Conservation (phyloP, 192 early-diverging fungal species). For the Coemansia sp. region DNA sequence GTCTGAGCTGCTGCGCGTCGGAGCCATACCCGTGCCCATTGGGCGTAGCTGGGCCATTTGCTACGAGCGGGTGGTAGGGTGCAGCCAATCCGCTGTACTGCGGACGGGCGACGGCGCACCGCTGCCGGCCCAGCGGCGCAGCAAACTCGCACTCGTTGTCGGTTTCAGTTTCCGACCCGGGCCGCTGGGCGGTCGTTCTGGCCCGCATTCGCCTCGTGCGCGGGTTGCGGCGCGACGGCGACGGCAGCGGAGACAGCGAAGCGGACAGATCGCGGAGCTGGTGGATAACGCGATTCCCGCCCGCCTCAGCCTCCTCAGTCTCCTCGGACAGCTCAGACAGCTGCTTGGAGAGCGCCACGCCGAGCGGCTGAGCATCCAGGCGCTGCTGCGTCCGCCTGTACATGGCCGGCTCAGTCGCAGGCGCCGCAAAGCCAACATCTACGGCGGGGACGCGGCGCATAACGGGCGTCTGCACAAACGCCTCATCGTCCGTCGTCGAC, state of each 20-base stretch:
- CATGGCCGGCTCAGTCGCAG: conserved; percentile 39
- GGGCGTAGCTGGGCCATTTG: neutral
- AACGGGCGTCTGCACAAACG: conserved; percentile 9
- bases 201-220: conserved; percentile 13
- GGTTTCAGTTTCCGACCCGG: conserved; percentile 47
- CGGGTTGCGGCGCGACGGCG: conserved; percentile 17
- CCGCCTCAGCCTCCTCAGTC: conserved; percentile 15
- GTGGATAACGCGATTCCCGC: neutral
- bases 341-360: conserved; percentile 33
- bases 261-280: conserved; percentile 13
- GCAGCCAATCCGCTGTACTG: neutral
- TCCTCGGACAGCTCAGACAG: conserved; percentile 42
- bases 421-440: neutral
- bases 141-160: conserved; percentile 5
- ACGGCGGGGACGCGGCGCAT: conserved; percentile 3
- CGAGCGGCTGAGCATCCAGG: conserved; percentile 5
- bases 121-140: neutral
- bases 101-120: neutral
- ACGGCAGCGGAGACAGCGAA: conserved; percentile 24
- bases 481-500: conserved; percentile 38
- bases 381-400: conserved; percentile 20
- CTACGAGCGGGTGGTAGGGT: neutral
- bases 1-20: neutral
- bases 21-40: neutral
- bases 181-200: neutral